A percentile compares a stretch with the other conserved stretches of the same genome.
Evolutionary conservation across 2,329 filamentous ascomycete species (phyloP).

Genomic region (Aureobasidium sp.): DNA sequence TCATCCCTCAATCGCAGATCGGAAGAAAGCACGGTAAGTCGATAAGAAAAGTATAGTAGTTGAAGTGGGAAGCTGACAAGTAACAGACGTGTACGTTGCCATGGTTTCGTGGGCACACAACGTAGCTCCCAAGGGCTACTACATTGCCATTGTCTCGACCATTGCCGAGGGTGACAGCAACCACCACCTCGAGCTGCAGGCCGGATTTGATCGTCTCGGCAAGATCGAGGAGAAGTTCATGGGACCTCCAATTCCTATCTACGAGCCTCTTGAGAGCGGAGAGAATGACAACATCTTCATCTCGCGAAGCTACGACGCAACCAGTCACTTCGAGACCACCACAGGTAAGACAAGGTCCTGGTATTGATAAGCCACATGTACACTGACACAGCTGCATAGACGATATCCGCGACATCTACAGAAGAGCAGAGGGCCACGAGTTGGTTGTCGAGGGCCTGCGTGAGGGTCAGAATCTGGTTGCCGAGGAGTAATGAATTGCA

Average conservation of each 20-base stretch:
- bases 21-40: conserved; percentile 84
- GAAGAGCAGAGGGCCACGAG: conserved; percentile 72
- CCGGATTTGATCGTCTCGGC: conserved; percentile 85
- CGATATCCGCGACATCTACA: conserved; percentile 92
- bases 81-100: conserved; percentile 86
- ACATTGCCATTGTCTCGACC: conserved; percentile 95
- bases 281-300: conserved; percentile 88
- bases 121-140: conserved; percentile 98
- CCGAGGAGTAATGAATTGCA: conserved; percentile 43
- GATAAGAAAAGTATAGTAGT: not conserved
- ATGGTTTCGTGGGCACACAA: conserved; percentile 94
- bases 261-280: conserved; percentile 80
- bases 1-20: conserved; percentile 96
- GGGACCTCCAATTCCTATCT: conserved; percentile 85
- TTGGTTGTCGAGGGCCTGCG: conserved; percentile 81
- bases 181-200: conserved; percentile 90
- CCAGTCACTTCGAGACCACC: conserved; percentile 92
- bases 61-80: not conserved
- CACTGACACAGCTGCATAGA: conserved; percentile 43
- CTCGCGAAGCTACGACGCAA: conserved; percentile 97
- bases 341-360: conserved; percentile 42
- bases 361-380: not conserved
- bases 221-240: conserved; percentile 96
- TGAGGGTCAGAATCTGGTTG: conserved; percentile 66
- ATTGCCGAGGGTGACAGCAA: conserved; percentile 88